Evolutionary conservation across 805 yeast species (phyloP), one percentile per base, ranked within the genome.

Genomic region (Geotrichum ghanense): DNA sequence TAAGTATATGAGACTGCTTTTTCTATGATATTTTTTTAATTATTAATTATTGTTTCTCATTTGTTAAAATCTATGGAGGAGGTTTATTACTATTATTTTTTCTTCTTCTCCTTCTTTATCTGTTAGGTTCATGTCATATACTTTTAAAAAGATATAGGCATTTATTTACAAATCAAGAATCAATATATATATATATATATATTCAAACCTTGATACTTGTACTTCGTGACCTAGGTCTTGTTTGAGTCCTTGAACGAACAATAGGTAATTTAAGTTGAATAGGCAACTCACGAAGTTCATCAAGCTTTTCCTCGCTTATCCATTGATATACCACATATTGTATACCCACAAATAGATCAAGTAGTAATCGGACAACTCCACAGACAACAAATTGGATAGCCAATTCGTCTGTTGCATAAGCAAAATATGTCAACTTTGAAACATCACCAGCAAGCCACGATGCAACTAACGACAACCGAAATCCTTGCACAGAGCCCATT

Each of bases 371-470:
- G 23, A 57, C 45, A 3, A 50, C 41, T 2, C 58, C 53, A 42
- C 60, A 56, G 42, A 56, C n/a, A 40, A 55, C 25, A 39, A 57
- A 57, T 49, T 57, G 61, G 10, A 58, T 52, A 24, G 58, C 51
- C 10, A 57, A 43, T 22, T 43, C 43, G 14, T 26, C 39, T 10
- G 50, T 42, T 16, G 51, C 51, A 23, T 46, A 43, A 10, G 48
- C 6, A 31, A 57, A 52, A 44, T 44, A 57, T 4, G 48, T 40
- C 10, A 57, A 26, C 60, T 89, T 89, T 34, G 86, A 74, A 37
- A 81, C 68, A 64, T 88, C 97, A 48, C 96, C 96, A 50, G 90
- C 81, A 3, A 88, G 68, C 97, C 97, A 88, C 56, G 89, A 81
- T 17, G 87, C 64, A 31, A 88, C 61, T 26, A 88, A 66, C 22